These are phyloP conservation scores for Chaetomium olivaceum DNA, from an alignment of 2,329 filamentous ascomycete genomes.

Conservation along the genomic window DNA sequence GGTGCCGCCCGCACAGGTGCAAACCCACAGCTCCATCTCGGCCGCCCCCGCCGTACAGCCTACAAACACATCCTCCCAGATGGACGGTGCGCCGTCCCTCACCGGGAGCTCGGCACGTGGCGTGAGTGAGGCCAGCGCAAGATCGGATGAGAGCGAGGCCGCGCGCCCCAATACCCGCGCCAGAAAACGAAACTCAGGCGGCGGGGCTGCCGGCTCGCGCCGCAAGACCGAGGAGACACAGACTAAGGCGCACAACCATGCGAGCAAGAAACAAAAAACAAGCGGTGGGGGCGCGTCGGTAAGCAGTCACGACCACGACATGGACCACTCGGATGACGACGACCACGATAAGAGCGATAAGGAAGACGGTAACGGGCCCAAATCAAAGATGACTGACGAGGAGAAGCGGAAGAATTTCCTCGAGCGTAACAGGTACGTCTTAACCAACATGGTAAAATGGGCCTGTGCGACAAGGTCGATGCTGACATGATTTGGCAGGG, in stretches of 20 bases:
- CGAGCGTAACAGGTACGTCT: conserved; percentile 83
- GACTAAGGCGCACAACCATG: conserved; percentile 55
- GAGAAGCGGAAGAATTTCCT: conserved; percentile 98
- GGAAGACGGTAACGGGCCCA: conserved; percentile 52
- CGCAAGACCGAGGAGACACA: conserved; percentile 73
- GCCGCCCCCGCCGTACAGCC: conserved; percentile 36
- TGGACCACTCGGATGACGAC: conserved; percentile 44
- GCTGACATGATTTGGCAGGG: conserved; percentile 53
- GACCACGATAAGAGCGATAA: conserved; percentile 52
- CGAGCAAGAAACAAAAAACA: conserved; percentile 70
- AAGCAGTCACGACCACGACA: conserved; percentile 17
- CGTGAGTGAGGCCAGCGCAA: conserved; percentile 52
- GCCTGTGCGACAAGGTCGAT: not conserved
- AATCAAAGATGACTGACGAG: conserved; percentile 91
- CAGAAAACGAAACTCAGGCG: conserved; percentile 64
- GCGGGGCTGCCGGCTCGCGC: conserved; percentile 58
- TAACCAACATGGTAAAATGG: not conserved
- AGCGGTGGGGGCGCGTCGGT: conserved; percentile 39
- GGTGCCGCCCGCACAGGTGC: conserved; percentile 45
- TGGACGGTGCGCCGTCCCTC: conserved; percentile 49
- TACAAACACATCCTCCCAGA: conserved; percentile 52
- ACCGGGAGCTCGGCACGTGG: conserved; percentile 41
- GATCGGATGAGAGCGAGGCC: conserved; percentile 72
- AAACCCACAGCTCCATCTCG: conserved; percentile 50
- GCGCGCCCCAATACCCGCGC: conserved; percentile 64